phyloP scores from a whole-genome alignment of 2,329 filamentous ascomycete genomes.

The Emergomyces pasteurianus region DNA sequence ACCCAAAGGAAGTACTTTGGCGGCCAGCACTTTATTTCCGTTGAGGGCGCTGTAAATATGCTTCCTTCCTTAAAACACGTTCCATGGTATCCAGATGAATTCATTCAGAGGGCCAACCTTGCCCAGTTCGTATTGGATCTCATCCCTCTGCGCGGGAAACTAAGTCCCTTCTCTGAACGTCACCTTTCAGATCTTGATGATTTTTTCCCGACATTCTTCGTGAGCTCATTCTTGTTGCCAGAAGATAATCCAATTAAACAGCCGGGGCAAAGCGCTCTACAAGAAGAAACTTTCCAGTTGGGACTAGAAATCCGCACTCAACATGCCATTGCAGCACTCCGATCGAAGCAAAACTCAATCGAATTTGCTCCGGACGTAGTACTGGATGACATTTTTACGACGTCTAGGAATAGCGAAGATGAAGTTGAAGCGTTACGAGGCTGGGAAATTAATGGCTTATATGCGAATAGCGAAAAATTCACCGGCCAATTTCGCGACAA shows the following conservation, averaged over 20 bases:
- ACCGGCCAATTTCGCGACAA: not conserved
- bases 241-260: not conserved
- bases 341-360: not conserved
- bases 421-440: slow-evolving; percentile 4
- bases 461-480: not conserved
- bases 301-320: slow-evolving; percentile 12
- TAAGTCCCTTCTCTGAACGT: not conserved
- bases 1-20: slow-evolving; percentile 7
- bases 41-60: not conserved
- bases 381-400: slow-evolving; percentile 5
- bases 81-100: slow-evolving; percentile 3
- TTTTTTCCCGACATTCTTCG: slow-evolving; percentile 1
- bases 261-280: not conserved
- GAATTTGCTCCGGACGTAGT: not conserved
- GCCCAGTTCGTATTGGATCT: slow-evolving; percentile 10
- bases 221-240: not conserved
- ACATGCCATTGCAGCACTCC: slow-evolving; percentile 5
- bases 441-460: slow-evolving; percentile 8
- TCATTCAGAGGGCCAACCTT: slow-evolving; percentile 11
- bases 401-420: not conserved
- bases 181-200: not conserved
- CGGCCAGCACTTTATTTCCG: slow-evolving; percentile 7
- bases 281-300: slow-evolving; percentile 5
- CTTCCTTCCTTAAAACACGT: slow-evolving; percentile 4
- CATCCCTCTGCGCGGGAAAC: not conserved